Evolutionary conservation across 1,284 basidiomycete genomes (phyloP).

Genomic region (Fomitopsis palustris): DNA sequence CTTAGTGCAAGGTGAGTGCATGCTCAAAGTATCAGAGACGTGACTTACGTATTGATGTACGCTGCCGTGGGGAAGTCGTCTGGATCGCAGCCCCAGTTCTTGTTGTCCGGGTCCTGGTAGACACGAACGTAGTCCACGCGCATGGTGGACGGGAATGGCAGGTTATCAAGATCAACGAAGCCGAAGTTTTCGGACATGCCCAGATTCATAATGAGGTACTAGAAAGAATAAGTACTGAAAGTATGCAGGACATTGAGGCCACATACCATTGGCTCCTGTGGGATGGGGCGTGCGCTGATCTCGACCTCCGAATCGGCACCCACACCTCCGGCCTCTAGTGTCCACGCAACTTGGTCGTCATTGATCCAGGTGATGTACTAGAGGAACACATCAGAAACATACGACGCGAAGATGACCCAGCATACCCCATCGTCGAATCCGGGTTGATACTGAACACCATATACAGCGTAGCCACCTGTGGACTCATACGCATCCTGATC

Average conservation of each 20-base stretch:
- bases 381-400: not conserved
- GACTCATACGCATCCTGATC: slow-evolving; percentile 27
- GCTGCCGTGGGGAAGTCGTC: slow-evolving; percentile 69
- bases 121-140: slow-evolving; percentile 82
- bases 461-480: slow-evolving; percentile 16
- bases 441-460: slow-evolving; percentile 29
- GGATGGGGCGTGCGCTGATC: slow-evolving; percentile 25
- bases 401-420: not conserved
- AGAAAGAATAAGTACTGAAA: not conserved
- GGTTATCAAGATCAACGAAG: slow-evolving; percentile 56
- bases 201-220: slow-evolving; percentile 80
- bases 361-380: slow-evolving; percentile 84
- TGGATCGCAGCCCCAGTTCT: slow-evolving; percentile 85
- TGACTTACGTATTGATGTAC: slow-evolving; percentile 67
- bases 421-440: slow-evolving; percentile 28
- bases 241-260: not conserved
- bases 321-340: slow-evolving; percentile 67
- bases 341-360: slow-evolving; percentile 68
- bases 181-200: slow-evolving; percentile 83
- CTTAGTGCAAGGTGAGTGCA: slow-evolving; percentile 9
- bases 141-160: slow-evolving; percentile 72
- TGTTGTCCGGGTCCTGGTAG: slow-evolving; percentile 64
- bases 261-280: slow-evolving; percentile 30
- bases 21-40: not conserved
- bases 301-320: slow-evolving; percentile 42